A percentile compares a stretch with the other conserved stretches of the same genome.
Evolutionary conservation across 495 filamentous ascomycete genomes (phyloP).

Genomic region (Venustampulla echinocandica): DNA sequence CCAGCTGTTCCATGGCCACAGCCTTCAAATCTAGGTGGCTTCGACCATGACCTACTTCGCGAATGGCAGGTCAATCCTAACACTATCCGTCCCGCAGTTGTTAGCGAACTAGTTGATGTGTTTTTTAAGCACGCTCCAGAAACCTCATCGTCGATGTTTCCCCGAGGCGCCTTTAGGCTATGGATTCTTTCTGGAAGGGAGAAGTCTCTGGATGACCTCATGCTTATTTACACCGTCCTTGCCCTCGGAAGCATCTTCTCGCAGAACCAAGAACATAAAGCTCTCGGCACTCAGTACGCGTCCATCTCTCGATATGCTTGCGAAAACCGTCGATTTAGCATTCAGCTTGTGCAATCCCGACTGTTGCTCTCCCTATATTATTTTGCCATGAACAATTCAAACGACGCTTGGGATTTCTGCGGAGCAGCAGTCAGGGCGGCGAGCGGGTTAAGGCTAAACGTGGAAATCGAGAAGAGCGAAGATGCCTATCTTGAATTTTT

Average conservation of each 20-base stretch:
- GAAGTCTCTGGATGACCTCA: constrained; percentile 57
- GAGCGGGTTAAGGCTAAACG: constrained; percentile 47
- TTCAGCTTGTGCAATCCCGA: constrained; percentile 55
- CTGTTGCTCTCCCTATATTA: constrained; percentile 57
- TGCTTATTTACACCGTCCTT: constrained; percentile 61
- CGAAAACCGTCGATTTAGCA: constrained; percentile 39
- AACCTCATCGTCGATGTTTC: constrained; percentile 48
- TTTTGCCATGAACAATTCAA: constrained; percentile 44
- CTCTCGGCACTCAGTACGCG: constrained; percentile 41
- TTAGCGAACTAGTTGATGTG: constrained; percentile 40
- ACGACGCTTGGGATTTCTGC: constrained; percentile 50
- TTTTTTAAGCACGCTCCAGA: constrained; percentile 48
- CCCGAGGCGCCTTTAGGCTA: constrained; percentile 31
- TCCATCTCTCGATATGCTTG: constrained; percentile 51
- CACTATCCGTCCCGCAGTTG: constrained; percentile 33
- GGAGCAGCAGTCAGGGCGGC: constrained; percentile 52
- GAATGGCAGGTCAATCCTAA: constrained; percentile 61
- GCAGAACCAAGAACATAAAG: constrained; percentile 37
- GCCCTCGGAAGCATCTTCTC: constrained; percentile 51
- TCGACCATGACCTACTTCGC: constrained; percentile 35
- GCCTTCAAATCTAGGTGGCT: constrained; percentile 23
- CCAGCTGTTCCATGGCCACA: constrained; percentile 29
- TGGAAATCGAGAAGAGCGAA: constrained; percentile 45
- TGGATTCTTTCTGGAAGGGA: constrained; percentile 34
- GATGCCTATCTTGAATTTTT: constrained; percentile 35